A percentile compares a stretch with the other conserved stretches of the same genome.
These are phyloP conservation scores for Cyclocybe cylindracea DNA, from an alignment of 768 basidiomycete genomes.

Conservation along the genomic window DNA sequence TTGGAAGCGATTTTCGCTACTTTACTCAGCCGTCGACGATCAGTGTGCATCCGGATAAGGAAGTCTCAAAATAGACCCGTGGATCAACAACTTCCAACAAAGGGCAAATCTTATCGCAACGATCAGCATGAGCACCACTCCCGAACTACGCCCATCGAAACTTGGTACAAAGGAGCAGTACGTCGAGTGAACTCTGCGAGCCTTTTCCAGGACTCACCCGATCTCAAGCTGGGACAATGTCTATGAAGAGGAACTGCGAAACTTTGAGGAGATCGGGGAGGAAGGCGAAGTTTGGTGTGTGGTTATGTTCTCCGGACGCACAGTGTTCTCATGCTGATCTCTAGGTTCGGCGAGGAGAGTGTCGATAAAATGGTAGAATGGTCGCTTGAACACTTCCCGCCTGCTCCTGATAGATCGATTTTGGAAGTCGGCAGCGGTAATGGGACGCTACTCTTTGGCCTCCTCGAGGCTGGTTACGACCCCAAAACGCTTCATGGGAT, in stretches of 20 bases:
- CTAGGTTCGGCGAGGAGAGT: conserved; percentile 74
- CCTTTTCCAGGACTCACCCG: background rate
- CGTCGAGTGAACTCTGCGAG: conserved; percentile 21
- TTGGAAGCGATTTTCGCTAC: too few species aligned
- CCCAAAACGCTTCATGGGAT: conserved; percentile 57
- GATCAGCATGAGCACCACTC: conserved; percentile 26
- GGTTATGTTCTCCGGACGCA: background rate
- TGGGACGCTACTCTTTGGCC: conserved; percentile 71
- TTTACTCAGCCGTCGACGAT: too few species aligned
- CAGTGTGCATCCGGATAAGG: background rate
- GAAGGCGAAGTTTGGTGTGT: conserved; percentile 84
- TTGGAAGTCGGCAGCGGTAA: conserved; percentile 85
- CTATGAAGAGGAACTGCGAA: conserved; percentile 68
- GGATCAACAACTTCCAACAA: conserved; percentile 27
- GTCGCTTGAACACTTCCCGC: conserved; percentile 56
- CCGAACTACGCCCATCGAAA: conserved; percentile 65
- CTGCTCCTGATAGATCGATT: conserved; percentile 45
- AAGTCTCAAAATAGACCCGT: background rate
- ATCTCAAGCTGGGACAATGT: conserved; percentile 71
- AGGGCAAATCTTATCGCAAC: conserved; percentile 14
- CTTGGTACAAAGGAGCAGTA: conserved; percentile 83
- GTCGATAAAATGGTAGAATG: conserved; percentile 82
- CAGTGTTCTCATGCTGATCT: background rate
- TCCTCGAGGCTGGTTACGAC: conserved; percentile 67
- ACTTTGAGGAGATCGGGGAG: conserved; percentile 78